These are phyloP conservation scores for Sugiyamaella chiloensis DNA, from an alignment of 805 yeast species.

Conservation along the genomic window DNA sequence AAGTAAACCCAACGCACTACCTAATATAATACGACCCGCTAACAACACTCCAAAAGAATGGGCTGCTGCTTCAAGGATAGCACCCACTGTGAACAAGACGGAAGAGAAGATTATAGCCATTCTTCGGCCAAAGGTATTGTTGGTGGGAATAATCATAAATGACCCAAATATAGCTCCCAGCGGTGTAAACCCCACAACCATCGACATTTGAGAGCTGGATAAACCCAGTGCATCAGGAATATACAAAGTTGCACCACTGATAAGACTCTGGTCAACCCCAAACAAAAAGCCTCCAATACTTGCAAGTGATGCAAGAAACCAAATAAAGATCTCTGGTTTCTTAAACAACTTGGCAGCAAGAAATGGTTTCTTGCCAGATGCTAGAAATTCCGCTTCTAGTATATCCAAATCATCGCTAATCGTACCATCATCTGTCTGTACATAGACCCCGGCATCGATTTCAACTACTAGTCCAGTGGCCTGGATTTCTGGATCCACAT, in stretches of 20 bases:
- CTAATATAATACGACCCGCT: slow-evolving; percentile 14
- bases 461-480: slow-evolving; percentile 8
- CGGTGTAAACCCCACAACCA: slow-evolving; percentile 18
- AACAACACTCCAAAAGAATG: slow-evolving; percentile 10
- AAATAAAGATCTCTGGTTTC: slow-evolving; percentile 11
- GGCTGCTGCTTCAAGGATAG: slow-evolving; percentile 15
- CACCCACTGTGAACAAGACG: slow-evolving; percentile 14
- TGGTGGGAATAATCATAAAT: slow-evolving; percentile 14
- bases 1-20: slow-evolving; percentile 10
- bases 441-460: slow-evolving; percentile 16
- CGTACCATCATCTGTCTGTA: slow-evolving; percentile 11
- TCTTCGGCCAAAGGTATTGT: slow-evolving; percentile 11
- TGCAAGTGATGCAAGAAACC: slow-evolving; percentile 15
- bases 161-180: slow-evolving; percentile 19
- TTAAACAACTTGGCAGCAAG: slow-evolving; percentile 9
- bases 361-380: slow-evolving; percentile 6
- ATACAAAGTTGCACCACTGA: slow-evolving; percentile 17
- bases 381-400: slow-evolving; percentile 10
- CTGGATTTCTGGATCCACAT: not conserved
- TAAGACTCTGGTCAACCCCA: slow-evolving; percentile 18
- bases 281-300: slow-evolving; percentile 18
- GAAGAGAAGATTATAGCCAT: slow-evolving; percentile 13
- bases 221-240: slow-evolving; percentile 11
- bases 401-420: slow-evolving; percentile 9
- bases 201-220: slow-evolving; percentile 13